These are phyloP conservation scores for Barbarea vulgaris DNA, from an alignment of 345 rosid genomes.

Conservation along the genomic window DNA sequence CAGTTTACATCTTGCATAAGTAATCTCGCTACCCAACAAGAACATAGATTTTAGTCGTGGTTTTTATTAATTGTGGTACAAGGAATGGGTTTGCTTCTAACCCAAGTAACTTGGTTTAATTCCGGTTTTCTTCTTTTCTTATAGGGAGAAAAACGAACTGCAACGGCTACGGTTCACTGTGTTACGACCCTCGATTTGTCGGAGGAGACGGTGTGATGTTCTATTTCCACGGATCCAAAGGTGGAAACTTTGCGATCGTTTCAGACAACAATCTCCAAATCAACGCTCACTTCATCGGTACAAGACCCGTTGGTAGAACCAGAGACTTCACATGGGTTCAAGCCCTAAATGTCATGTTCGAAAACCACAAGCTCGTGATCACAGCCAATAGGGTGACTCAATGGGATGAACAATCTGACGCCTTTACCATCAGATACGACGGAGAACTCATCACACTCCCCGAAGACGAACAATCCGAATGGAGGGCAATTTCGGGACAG, in stretches of 20 bases:
- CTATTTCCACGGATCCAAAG: constrained; percentile 85
- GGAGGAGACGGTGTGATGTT: constrained; percentile 93
- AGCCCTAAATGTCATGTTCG: constrained; percentile 73
- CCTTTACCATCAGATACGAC: constrained; percentile 57
- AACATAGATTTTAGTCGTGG: background rate
- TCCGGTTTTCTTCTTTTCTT: background rate
- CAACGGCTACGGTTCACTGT: constrained; percentile 76
- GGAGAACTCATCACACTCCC: constrained; percentile 60
- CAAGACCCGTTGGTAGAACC: constrained; percentile 71
- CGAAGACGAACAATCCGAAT: constrained; percentile 64
- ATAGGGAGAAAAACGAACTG: constrained; percentile 79
- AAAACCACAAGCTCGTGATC: constrained; percentile 63
- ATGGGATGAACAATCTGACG: constrained; percentile 66
- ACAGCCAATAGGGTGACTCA: constrained; percentile 55
- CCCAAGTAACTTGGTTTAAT: background rate
- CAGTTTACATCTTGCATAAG: background rate
- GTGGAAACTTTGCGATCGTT: constrained; percentile 82
- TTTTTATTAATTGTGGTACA: background rate
- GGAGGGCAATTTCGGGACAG: constrained; percentile 44
- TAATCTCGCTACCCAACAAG: background rate
- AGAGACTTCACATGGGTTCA: constrained; percentile 96
- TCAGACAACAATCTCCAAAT: constrained; percentile 77
- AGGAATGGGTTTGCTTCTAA: background rate
- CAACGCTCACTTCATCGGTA: constrained; percentile 89
- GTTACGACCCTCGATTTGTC: constrained; percentile 79